A percentile compares a stretch with the other conserved stretches of the same genome.
These are phyloP conservation scores for Stygiomarasmius scandens DNA, from an alignment of 1,284 basidiomycete species.

Conservation along the genomic window DNA sequence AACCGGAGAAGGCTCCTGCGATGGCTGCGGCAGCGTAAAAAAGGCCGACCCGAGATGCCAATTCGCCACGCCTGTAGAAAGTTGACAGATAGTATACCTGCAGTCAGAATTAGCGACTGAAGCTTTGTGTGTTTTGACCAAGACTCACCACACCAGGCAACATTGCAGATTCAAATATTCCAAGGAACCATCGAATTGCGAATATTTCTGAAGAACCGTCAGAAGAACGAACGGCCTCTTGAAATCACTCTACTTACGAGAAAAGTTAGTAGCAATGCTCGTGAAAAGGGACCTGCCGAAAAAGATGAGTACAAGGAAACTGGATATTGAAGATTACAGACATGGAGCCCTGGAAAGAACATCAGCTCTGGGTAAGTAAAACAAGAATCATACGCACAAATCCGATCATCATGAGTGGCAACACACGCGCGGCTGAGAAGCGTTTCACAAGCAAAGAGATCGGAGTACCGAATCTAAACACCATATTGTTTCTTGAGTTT, in stretches of 20 bases:
- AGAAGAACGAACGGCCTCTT: background rate
- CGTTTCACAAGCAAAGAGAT: slow-evolving; percentile 50
- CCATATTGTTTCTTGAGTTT: background rate
- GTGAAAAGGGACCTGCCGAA: slow-evolving; percentile 39
- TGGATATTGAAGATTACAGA: slow-evolving; percentile 14
- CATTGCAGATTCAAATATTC: slow-evolving; percentile 50
- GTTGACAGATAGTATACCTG: slow-evolving; percentile 51
- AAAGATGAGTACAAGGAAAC: background rate
- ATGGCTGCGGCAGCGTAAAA: slow-evolving; percentile 53
- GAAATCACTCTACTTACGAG: slow-evolving; percentile 25
- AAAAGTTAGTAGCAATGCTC: slow-evolving; percentile 43
- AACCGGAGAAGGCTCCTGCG: slow-evolving; percentile 47
- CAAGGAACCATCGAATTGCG: slow-evolving; percentile 48
- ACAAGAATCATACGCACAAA: slow-evolving; percentile 34
- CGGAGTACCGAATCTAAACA: slow-evolving; percentile 50
- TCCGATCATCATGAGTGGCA: slow-evolving; percentile 51
- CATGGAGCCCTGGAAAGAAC: slow-evolving; percentile 39
- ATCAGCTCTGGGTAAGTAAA: background rate
- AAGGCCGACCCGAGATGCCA: slow-evolving; percentile 49
- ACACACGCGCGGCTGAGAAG: slow-evolving; percentile 48
- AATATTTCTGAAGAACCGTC: slow-evolving; percentile 38
- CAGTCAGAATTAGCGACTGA: background rate
- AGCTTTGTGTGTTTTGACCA: background rate
- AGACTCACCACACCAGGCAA: slow-evolving; percentile 22
- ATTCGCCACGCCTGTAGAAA: slow-evolving; percentile 52